Percentiles rank a stretch among this genome's conserved stretches.
Evolutionary conservation across 768 basidiomycete species (phyloP).

Genomic region (Vararia minispora): DNA sequence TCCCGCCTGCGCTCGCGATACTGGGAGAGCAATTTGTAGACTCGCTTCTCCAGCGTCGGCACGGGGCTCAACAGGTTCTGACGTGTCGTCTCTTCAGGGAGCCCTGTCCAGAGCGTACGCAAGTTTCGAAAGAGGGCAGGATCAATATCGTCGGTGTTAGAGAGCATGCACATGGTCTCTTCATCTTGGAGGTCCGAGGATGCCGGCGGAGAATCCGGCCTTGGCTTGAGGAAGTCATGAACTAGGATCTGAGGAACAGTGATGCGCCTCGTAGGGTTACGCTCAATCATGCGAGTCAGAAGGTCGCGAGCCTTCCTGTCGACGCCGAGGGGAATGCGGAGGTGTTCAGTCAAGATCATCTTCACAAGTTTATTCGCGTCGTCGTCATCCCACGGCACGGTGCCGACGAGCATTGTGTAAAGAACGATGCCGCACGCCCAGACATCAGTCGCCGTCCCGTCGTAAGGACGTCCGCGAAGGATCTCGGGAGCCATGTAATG

Average conservation of each 20-base stretch:
- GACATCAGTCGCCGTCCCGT: conserved; percentile 83
- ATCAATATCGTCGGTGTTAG: conserved; percentile 59
- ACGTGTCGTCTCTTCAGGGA: conserved; percentile 62
- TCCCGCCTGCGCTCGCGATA: conserved; percentile 75
- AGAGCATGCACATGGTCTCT: conserved; percentile 60
- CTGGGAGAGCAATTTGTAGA: conserved; percentile 81
- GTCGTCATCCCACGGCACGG: conserved; percentile 90
- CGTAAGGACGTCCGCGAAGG: conserved; percentile 70
- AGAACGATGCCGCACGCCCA: conserved; percentile 97
- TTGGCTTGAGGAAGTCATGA: conserved; percentile 70
- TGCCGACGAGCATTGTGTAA: conserved; percentile 76
- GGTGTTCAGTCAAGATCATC: conserved; percentile 67
- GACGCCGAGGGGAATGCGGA: conserved; percentile 63
- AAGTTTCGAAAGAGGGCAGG: conserved; percentile 84
- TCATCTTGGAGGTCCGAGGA: conserved; percentile 40
- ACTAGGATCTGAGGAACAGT: conserved; percentile 69
- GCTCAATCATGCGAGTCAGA: conserved; percentile 70
- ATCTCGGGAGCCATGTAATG: conserved; percentile 95
- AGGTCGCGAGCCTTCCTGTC: conserved; percentile 65
- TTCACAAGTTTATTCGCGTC: conserved; percentile 66
- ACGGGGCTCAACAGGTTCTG: conserved; percentile 52
- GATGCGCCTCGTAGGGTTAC: conserved; percentile 64
- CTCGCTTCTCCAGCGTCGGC: conserved; percentile 91
- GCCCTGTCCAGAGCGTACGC: conserved; percentile 83
- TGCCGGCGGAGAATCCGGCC: no score